Percentiles rank a stretch among this genome's conserved stretches.
Conservation (phyloP, 148 eudicot genomes). For the Fagopyrum esculentum region DNA sequence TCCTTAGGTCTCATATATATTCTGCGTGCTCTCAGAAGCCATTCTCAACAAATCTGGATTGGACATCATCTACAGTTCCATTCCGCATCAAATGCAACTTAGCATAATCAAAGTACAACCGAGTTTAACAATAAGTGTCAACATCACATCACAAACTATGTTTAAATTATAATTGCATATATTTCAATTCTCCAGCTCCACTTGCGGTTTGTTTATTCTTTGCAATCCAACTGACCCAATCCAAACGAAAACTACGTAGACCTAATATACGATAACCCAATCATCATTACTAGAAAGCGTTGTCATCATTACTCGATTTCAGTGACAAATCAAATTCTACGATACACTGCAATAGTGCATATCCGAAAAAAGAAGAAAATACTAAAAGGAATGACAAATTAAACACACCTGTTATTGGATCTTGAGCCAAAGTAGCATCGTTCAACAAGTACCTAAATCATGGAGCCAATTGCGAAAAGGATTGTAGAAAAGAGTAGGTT, state of each 20-base stretch:
- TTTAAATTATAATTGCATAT: background rate
- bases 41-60: conserved; percentile 87
- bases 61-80: conserved; percentile 82
- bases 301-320: background rate
- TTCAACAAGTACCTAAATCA: no score
- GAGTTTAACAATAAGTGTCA: background rate
- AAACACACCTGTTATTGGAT: conserved; percentile 74
- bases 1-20: conserved; percentile 67
- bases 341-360: background rate
- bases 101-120: background rate
- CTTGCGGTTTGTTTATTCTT: background rate
- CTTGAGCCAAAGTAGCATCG: conserved; percentile 10
- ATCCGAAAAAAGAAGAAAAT: background rate
- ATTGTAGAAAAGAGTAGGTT: no score
- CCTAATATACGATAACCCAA: background rate
- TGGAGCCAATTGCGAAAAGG: no score
- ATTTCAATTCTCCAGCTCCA: background rate
- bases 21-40: conserved; percentile 94
- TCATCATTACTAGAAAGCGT: background rate
- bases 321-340: background rate
- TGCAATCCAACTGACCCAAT: background rate
- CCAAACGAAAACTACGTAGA: background rate
- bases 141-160: background rate
- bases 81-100: background rate
- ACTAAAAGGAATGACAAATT: background rate